Percentiles rank a stretch among this genome's conserved stretches.
These are phyloP conservation scores for Boechera stricta DNA, from an alignment of 345 rosid genomes.

Conservation along the genomic window DNA sequence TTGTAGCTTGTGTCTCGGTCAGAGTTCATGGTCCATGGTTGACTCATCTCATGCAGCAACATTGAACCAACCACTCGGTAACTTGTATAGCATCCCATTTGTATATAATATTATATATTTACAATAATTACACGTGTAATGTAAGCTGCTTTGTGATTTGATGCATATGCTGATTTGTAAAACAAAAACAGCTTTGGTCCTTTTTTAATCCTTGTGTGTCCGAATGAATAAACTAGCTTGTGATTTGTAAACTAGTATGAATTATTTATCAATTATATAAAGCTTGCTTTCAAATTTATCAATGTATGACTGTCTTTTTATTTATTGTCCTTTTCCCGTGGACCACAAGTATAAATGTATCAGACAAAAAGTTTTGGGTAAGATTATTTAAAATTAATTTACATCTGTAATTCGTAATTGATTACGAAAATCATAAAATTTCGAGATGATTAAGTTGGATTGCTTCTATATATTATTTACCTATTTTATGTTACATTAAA, in stretches of 20 bases:
- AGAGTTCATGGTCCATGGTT: slow-evolving; percentile 80
- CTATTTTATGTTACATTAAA: neutral
- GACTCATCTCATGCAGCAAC: slow-evolving; percentile 44
- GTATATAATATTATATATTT: slow-evolving; percentile 8
- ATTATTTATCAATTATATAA: slow-evolving; percentile 17
- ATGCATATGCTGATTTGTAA: slow-evolving; percentile 47
- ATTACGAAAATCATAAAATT: no score
- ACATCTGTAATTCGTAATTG: no score
- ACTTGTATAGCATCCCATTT: slow-evolving; percentile 35
- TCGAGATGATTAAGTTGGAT: no score
- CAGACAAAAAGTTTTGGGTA: neutral
- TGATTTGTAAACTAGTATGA: slow-evolving; percentile 22
- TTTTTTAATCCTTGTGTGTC: neutral
- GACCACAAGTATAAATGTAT: slow-evolving; percentile 13
- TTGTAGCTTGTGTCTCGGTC: slow-evolving; percentile 66
- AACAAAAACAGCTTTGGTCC: slow-evolving; percentile 37
- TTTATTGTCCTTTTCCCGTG: neutral
- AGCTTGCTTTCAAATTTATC: slow-evolving; percentile 30
- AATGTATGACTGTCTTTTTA: neutral
- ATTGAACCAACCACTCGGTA: slow-evolving; percentile 28
- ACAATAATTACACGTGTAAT: slow-evolving; percentile 36
- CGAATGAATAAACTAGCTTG: slow-evolving; percentile 26
- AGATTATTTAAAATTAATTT: neutral
- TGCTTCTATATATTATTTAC: no score
- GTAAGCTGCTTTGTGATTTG: slow-evolving; percentile 39